Base-by-base conservation (phyloP, 306 rosid species). In the Alnus rubra region DNA sequence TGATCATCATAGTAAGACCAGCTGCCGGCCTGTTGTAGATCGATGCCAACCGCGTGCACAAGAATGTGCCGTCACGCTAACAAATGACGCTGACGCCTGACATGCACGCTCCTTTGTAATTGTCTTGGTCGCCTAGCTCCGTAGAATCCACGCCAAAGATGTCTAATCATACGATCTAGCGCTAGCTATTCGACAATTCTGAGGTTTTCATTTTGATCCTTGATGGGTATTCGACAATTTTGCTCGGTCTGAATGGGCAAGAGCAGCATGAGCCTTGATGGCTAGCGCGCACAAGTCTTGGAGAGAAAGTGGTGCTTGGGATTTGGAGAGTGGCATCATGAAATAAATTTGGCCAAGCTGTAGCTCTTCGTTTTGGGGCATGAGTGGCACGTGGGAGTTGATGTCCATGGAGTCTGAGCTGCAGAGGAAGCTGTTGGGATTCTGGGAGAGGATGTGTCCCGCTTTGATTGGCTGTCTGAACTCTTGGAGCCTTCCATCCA, bases 241-340 rank as follows among this genome's bases (percentile, higher is more conserved):
- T 28, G 28, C 15, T 45, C 69, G 14, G 3, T 56, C 23, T 67
- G 84, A 75, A 81, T 30, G 79, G 75, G 83, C 77, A 56, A 92
- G 88, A 44, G 88, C 97, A 7, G 78, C 84, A 73, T 88, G 79
- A 58, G 95, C 90, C 81, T 86, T 87, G 79, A 86, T 75, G 47
- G 97, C 90, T 1, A 90, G 77, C 16, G 79, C 47, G 14, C 97
- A 81, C 58, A 92, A 55, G 3, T 88, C 90, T 2, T 84, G 88
- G 0, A 92, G 86, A 48, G 93, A 81, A 19, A 92, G 89, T 7
- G 87, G 78, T 0, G 37, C 4, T 0, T 64, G 65, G 10, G 85
- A 80, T 78, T 86, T 85, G 18, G 84, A 44, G 16, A 74, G 71
- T 55, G 93, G 94, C 10, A 90, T 69, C 64, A 92, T 78, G 47